phyloP scores from a whole-genome alignment of 306 rosid species.

The Quercus alba region DNA sequence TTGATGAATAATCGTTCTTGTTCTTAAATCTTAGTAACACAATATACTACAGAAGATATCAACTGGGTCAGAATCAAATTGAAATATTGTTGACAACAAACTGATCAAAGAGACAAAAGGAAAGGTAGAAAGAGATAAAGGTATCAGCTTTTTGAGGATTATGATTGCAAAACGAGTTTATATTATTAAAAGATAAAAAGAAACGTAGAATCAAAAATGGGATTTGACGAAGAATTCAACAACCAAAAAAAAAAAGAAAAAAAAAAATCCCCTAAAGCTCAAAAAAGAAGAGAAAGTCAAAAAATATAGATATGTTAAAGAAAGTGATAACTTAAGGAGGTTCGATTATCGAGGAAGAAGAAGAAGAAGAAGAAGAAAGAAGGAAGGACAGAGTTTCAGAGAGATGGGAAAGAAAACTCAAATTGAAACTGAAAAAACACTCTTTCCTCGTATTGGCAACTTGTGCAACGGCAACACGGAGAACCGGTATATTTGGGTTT shows the following conservation, averaged over 20 bases:
- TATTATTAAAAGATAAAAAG: too few relatives aligned
- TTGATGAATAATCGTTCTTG: not conserved
- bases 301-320: not conserved
- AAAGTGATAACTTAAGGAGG: constrained; percentile 3
- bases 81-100: not conserved
- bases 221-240: too few relatives aligned
- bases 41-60: not conserved
- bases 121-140: not conserved
- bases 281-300: not conserved
- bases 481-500: not conserved
- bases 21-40: not conserved
- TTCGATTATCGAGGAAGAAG: not conserved
- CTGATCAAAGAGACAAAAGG: not conserved
- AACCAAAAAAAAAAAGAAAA: too few relatives aligned
- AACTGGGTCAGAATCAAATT: not conserved
- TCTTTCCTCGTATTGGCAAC: not conserved
- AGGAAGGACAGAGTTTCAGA: not conserved
- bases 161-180: too few relatives aligned
- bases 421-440: too few relatives aligned
- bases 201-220: too few relatives aligned
- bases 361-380: not conserved
- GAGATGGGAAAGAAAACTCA: too few relatives aligned
- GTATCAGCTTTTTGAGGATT: too few relatives aligned
- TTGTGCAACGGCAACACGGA: not conserved
- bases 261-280: not conserved